Evolutionary conservation across 495 filamentous ascomycete species (phyloP).

Genomic region (Penicillium parvum): DNA sequence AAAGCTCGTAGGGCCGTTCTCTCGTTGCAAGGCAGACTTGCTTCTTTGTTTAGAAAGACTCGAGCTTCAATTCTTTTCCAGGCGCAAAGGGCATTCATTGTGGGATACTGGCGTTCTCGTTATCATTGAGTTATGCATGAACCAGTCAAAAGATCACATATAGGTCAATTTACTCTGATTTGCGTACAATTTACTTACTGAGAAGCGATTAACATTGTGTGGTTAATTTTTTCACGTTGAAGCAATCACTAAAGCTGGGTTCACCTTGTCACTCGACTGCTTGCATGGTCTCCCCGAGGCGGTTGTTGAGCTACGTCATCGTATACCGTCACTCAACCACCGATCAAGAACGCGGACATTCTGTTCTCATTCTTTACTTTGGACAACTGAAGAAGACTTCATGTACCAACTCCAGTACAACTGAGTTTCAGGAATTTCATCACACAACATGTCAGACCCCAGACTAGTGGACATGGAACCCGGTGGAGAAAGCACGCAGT

Average conservation of each 20-base stretch:
- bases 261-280: neutral
- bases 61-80: neutral
- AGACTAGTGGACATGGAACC: slow-evolving; percentile 57
- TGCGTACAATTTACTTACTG: neutral
- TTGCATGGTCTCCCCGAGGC: neutral
- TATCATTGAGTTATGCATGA: neutral
- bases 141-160: neutral
- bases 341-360: neutral
- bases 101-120: slow-evolving; percentile 6
- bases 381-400: neutral
- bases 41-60: neutral
- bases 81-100: slow-evolving; percentile 18
- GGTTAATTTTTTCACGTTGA: too few relatives aligned
- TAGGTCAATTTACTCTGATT: neutral
- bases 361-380: neutral
- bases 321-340: slow-evolving; percentile 16
- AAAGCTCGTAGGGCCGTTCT: neutral
- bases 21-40: neutral
- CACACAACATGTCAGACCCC: slow-evolving; percentile 31
- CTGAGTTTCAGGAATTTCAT: too few relatives aligned
- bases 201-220: too few relatives aligned
- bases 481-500: slow-evolving; percentile 63
- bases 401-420: neutral
- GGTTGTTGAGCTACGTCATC: slow-evolving; percentile 20
- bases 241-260: too few relatives aligned